Evolutionary conservation across 768 basidiomycete genomes (phyloP), one percentile per base, ranked within the genome.

Genomic region (Lepiota venenata): DNA sequence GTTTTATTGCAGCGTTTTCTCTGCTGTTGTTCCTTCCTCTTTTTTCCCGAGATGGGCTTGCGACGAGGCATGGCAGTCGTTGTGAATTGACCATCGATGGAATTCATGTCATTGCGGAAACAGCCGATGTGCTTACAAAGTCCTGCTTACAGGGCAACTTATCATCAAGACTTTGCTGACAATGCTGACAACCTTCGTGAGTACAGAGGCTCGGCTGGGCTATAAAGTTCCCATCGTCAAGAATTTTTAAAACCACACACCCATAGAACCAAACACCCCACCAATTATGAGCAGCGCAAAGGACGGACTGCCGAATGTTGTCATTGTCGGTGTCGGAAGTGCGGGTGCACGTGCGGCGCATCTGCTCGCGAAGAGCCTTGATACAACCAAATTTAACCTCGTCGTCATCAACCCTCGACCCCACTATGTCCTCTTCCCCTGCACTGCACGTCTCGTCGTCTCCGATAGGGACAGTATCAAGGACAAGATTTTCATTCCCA

Each of bases 1-100:
- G 85, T 67, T 95, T 95, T 29, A 88, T 70, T 3, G 93, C 93
- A n/a, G 20, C 93, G 86, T 62, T 90, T 91, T 46, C 84, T 78
- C 65, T 91, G 83, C 7, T 85, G 76, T 54, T 89, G 81, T 1
- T 80, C 84, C 58, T 87, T 91, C 60, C 84, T 85, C 62, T 87
- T 76, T 52, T 84, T 88, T 38, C 76, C 78, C 0, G 86, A 88
- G 9, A 73, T 75, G n/a, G 83, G 76, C 62, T 78, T 80, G 45
- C 71, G 71, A 37, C 80, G 77, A 58, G 71, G 65, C 49, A 58
- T 55, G 41, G 52, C 14, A n/a, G 42, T 16, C 29, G 11, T 15
- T 21, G 43, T 21, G 29, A 40, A 39, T 12, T 42, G 46, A 6
- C n/a, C 14, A 41, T 41, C 6, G 42, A n/a, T 56, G 22, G 11